Percentiles rank a stretch among this genome's conserved stretches.
Conservation (phyloP, 1,284 basidiomycete genomes). For the Pascua guehoae region DNA sequence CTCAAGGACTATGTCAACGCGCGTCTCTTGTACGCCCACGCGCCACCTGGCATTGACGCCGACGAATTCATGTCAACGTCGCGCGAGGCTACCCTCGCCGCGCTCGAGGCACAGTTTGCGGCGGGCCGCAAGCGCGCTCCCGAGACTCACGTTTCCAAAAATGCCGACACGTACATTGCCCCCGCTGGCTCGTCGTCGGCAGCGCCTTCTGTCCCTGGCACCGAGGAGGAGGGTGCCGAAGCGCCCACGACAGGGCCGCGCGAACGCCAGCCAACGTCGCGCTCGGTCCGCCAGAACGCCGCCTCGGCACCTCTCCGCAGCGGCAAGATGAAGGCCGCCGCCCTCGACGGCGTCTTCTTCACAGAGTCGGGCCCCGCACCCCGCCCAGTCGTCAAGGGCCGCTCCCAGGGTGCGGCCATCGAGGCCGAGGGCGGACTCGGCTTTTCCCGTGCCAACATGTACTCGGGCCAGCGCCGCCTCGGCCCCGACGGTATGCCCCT, state of each 20-base stretch:
- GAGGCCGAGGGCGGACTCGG: constrained; percentile 54
- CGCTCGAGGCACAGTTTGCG: constrained; percentile 52
- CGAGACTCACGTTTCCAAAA: constrained; percentile 73
- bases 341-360: constrained; percentile 83
- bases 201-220: background rate
- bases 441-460: constrained; percentile 62
- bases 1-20: constrained; percentile 98
- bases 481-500: constrained; percentile 69
- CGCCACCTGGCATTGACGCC: constrained; percentile 67
- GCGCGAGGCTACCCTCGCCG: constrained; percentile 61
- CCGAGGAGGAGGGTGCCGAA: constrained; percentile 7
- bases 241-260: background rate
- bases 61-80: constrained; percentile 75
- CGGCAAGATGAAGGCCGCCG: constrained; percentile 56
- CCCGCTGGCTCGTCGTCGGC: constrained; percentile 29
- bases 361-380: constrained; percentile 57
- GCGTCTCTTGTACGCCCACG: constrained; percentile 83
- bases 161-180: constrained; percentile 72
- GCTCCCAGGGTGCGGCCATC: constrained; percentile 43
- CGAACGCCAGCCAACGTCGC: constrained; percentile 9
- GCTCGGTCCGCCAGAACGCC: constrained; percentile 32
- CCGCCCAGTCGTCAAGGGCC: constrained; percentile 64
- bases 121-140: constrained; percentile 75
- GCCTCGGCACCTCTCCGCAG: constrained; percentile 43
- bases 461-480: constrained; percentile 76